These are phyloP conservation scores for Straminergon stramineum DNA, from an alignment of 225 moss, liverwort and hornwort genomes.

Conservation along the genomic window DNA sequence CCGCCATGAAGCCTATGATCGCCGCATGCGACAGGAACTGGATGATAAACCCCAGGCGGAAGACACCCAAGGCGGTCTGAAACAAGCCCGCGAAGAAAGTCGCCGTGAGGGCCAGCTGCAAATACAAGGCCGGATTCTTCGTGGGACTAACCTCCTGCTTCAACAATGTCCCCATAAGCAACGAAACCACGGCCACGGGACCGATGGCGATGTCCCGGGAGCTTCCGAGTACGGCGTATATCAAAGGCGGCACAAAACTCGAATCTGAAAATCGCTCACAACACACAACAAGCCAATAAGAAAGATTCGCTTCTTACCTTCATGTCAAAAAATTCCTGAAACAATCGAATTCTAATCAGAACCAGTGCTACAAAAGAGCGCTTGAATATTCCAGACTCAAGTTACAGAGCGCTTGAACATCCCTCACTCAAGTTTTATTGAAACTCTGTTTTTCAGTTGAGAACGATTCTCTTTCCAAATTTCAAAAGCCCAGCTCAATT, in stretches of 20 bases:
- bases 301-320: not conserved
- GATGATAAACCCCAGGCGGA: constrained; percentile 71
- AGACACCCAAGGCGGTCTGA: not conserved
- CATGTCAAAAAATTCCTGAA: not conserved
- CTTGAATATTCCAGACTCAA: not conserved
- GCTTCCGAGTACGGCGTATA: not conserved
- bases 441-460: not conserved
- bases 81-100: constrained; percentile 5
- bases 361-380: not conserved
- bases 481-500: not conserved
- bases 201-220: constrained; percentile 2
- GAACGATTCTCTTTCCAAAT: not conserved
- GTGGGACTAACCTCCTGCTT: not conserved
- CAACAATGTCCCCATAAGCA: constrained; percentile 2
- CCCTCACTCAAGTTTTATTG: not conserved
- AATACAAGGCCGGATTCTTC: not conserved
- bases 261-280: not conserved
- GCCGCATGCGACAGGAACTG: constrained; percentile 84
- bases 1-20: constrained; percentile 88
- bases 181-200: constrained; percentile 12
- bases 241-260: constrained; percentile 6
- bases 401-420: not conserved
- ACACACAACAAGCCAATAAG: not conserved
- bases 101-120: not conserved
- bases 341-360: not conserved